A percentile compares a stretch with the other conserved stretches of the same genome.
These are phyloP conservation scores for Botrytis pseudocinerea DNA, from an alignment of 2,329 filamentous ascomycete genomes.

Conservation along the genomic window DNA sequence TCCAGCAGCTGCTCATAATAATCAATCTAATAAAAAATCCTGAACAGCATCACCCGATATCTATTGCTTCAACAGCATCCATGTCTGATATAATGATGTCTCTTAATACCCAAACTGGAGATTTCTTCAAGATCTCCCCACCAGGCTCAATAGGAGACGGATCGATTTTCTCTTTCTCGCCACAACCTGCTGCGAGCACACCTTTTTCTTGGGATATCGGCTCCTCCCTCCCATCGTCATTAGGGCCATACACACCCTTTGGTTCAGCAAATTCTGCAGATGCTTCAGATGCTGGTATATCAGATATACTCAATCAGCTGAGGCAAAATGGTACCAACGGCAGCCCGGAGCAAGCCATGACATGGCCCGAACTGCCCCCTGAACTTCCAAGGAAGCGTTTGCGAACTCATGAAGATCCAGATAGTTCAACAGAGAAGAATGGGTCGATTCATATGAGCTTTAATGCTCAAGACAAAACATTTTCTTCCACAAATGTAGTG, in stretches of 20 bases:
- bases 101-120: not conserved
- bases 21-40: not conserved
- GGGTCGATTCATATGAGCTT: not conserved
- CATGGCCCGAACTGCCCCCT: not conserved
- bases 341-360: not conserved
- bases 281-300: not conserved
- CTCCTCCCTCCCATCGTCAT: not conserved
- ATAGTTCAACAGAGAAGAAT: not conserved
- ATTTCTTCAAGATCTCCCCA: not conserved
- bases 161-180: not conserved
- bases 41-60: not conserved
- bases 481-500: not conserved
- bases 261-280: not conserved
- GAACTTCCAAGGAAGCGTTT: not conserved
- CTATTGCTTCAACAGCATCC: not conserved
- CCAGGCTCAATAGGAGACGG: not conserved
- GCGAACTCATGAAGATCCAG: not conserved
- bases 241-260: not conserved
- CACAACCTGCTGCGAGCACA: not conserved
- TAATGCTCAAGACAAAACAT: not conserved
- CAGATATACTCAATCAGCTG: not conserved
- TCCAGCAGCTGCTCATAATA: conserved; percentile 13
- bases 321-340: not conserved
- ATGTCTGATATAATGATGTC: not conserved
- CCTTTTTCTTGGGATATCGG: not conserved